Conservation (phyloP, 116 monocot genomes). For the Phalaenopsis hybrid region DNA sequence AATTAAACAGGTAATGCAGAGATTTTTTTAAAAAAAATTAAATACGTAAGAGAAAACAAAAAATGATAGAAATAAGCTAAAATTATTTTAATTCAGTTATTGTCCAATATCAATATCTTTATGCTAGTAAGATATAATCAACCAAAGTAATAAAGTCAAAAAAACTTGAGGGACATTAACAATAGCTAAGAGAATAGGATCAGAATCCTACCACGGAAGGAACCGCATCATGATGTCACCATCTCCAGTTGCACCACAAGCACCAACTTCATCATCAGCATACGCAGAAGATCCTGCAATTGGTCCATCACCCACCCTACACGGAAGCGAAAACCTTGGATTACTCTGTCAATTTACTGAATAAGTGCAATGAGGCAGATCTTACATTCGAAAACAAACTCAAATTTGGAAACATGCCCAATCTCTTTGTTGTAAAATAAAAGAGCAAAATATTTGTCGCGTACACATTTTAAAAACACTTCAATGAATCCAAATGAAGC, state of each 20-base stretch:
- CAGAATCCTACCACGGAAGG: constrained; percentile 71
- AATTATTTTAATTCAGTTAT: too few species aligned
- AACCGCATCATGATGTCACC: constrained; percentile 98
- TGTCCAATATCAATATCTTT: too few species aligned
- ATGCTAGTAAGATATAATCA: neutral
- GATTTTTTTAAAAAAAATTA: too few species aligned
- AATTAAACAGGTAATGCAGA: neutral
- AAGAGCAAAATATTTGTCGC: neutral
- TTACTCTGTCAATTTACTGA: neutral
- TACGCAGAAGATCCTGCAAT: constrained; percentile 84
- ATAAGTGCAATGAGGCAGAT: neutral
- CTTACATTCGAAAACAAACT: neutral
- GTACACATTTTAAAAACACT: too few species aligned
- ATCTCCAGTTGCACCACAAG: constrained; percentile 90
- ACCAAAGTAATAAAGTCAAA: neutral
- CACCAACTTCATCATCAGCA: constrained; percentile 94
- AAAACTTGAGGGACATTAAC: too few species aligned
- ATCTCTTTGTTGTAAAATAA: neutral
- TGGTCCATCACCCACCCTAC: constrained; percentile 90
- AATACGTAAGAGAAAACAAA: too few species aligned
- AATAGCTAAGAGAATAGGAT: neutral
- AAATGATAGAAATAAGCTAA: too few species aligned
- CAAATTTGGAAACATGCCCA: neutral
- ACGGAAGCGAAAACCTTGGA: constrained; percentile 3
- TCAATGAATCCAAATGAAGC: neutral